Percentiles rank a stretch among this genome's conserved stretches.
Evolutionary conservation across 176 grass and related monocot species (phyloP).

Genomic region (Oryza nivara): DNA sequence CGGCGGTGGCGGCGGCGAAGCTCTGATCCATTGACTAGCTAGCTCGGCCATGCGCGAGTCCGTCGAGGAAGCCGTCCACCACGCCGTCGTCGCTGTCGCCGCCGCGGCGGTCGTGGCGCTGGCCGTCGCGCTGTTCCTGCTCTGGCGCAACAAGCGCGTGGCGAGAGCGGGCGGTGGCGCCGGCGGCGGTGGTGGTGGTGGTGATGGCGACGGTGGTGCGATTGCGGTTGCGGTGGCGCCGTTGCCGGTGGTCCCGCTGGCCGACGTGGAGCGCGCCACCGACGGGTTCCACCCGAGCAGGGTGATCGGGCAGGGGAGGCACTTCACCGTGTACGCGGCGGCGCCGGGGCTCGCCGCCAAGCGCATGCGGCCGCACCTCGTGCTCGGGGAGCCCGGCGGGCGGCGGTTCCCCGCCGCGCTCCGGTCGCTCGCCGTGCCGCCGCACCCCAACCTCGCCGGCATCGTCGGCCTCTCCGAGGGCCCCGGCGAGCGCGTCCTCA

Average conservation of each 20-base stretch:
- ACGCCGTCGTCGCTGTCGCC: slow-evolving; percentile 34
- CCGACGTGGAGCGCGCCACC: slow-evolving; percentile 66
- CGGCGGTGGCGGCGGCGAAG: neutral
- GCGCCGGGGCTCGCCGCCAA: slow-evolving; percentile 55
- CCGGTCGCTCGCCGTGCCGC: slow-evolving; percentile 58
- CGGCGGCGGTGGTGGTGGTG: neutral
- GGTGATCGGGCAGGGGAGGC: slow-evolving; percentile 53
- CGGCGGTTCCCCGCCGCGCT: slow-evolving; percentile 55
- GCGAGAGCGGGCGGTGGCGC: neutral
- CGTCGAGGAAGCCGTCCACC: slow-evolving; percentile 31
- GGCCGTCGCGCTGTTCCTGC: slow-evolving; percentile 45
- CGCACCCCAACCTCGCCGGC: slow-evolving; percentile 58
- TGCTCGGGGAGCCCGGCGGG: slow-evolving; percentile 64
- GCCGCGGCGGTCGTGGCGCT: slow-evolving; percentile 38
- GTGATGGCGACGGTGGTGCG: neutral
- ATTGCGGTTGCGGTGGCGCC: neutral
- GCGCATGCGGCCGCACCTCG: slow-evolving; percentile 62
- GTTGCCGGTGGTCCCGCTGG: slow-evolving; percentile 43
- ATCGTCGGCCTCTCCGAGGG: slow-evolving; percentile 63
- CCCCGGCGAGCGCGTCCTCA: slow-evolving; percentile 67
- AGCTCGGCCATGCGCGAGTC: slow-evolving; percentile 38
- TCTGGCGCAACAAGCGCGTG: slow-evolving; percentile 43
- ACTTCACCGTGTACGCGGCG: slow-evolving; percentile 62
- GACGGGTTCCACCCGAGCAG: slow-evolving; percentile 67
- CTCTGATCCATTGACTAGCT: neutral